These are phyloP conservation scores for Diaporthe humulicola DNA, from an alignment of 2,329 filamentous ascomycete genomes.

Conservation along the genomic window DNA sequence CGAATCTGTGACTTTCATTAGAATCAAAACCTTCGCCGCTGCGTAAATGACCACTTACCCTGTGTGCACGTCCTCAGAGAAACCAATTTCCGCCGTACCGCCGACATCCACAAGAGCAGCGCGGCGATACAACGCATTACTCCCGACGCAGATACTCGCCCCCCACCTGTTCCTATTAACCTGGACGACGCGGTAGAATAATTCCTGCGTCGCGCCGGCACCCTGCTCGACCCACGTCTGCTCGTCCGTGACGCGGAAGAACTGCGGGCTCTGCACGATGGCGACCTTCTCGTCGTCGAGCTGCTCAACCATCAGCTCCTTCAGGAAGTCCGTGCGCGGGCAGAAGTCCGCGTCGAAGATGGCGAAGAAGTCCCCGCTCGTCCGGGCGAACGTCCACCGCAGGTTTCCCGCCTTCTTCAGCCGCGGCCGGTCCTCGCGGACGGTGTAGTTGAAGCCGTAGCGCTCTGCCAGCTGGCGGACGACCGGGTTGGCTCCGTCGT, in stretches of 20 bases:
- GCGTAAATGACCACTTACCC: constrained; percentile 45
- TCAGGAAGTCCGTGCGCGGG: constrained; percentile 55
- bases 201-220: constrained; percentile 56
- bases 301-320: constrained; percentile 55
- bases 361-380: constrained; percentile 55
- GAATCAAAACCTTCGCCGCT: neutral
- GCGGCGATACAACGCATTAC: constrained; percentile 56
- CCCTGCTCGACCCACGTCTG: constrained; percentile 60
- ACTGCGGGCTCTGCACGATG: constrained; percentile 58
- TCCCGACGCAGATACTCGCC: constrained; percentile 57
- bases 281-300: constrained; percentile 54
- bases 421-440: constrained; percentile 55
- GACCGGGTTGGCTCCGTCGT: constrained; percentile 51
- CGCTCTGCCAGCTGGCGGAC: constrained; percentile 49
- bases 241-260: constrained; percentile 53
- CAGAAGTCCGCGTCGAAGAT: constrained; percentile 60
- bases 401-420: constrained; percentile 59
- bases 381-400: constrained; percentile 55
- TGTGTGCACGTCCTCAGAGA: constrained; percentile 59
- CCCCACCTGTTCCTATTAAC: constrained; percentile 56
- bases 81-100: constrained; percentile 57
- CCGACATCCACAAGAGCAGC: constrained; percentile 55
- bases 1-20: constrained; percentile 46
- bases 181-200: constrained; percentile 59
- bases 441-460: constrained; percentile 55